Conservation (phyloP, 371 early-diverging fungal genomes). For the Syncephalis plumigaleata region DNA sequence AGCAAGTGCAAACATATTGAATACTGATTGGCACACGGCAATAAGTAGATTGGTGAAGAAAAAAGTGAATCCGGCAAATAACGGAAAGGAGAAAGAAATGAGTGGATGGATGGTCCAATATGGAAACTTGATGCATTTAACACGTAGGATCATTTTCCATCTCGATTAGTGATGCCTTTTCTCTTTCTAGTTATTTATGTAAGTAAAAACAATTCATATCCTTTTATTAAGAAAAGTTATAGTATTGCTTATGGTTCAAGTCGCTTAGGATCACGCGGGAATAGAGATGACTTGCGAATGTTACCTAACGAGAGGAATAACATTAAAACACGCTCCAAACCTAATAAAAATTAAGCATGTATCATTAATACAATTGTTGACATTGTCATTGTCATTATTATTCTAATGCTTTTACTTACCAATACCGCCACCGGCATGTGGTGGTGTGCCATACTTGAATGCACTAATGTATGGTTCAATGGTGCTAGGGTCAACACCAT, state of each 20-base stretch:
- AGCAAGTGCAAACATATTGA: too few relatives aligned
- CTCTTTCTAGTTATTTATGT: too few relatives aligned
- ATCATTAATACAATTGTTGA: neutral
- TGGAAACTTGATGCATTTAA: too few relatives aligned
- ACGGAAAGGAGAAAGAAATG: too few relatives aligned
- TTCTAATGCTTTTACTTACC: slow-evolving; percentile 27
- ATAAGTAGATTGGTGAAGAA: too few relatives aligned
- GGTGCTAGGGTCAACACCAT: slow-evolving; percentile 67
- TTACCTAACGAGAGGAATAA: slow-evolving; percentile 91
- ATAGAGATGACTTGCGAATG: slow-evolving; percentile 92
- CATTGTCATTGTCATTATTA: neutral
- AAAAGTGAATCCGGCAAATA: too few relatives aligned
- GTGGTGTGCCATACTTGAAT: slow-evolving; percentile 97
- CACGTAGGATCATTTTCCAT: too few relatives aligned
- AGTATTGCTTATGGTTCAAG: slow-evolving; percentile 61
- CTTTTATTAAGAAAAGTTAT: too few relatives aligned
- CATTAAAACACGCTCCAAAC: slow-evolving; percentile 96
- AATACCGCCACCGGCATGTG: slow-evolving; percentile 99
- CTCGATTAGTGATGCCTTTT: too few relatives aligned
- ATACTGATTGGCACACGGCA: too few relatives aligned
- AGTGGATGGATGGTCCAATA: too few relatives aligned
- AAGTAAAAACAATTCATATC: too few relatives aligned
- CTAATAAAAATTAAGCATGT: slow-evolving; percentile 15
- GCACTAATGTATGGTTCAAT: slow-evolving; percentile 93
- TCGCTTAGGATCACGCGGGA: slow-evolving; percentile 99